Base-by-base conservation (phyloP, 495 filamentous ascomycete genomes). In the Xanthoparmelia taractica region DNA sequence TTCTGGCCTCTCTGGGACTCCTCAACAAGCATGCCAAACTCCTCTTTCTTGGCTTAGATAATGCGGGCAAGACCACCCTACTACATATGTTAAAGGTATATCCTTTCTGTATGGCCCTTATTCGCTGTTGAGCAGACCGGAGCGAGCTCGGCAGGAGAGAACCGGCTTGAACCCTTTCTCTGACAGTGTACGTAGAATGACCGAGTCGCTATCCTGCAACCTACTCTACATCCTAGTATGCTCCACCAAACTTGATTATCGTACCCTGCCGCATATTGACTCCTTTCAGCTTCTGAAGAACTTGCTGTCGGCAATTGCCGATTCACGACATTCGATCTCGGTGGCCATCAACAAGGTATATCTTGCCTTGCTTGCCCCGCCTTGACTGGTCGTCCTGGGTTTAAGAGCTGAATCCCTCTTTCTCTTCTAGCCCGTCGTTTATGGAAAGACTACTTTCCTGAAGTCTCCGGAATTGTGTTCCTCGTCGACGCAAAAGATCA, bases 381-480 rank as follows among this genome's bases (percentile, higher is more conserved):
- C 23, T 31, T 17, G 13, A 18, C 4, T 52, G 25, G 8, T 31
- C 1, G 2, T 23, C 7, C 27, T 17, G 48, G 48, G 4, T 1
- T 13, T 5, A 52, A 4, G 7, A 18, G 27, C 48, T 48, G 45
- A 48, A 12, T 10, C 2, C 23, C 27, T 34, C 43, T 43, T 37
- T 54, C 50, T 59, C 47, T 36, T 31, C 57, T 66, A 94, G 94
- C 93, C 60, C 92, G 95, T 57, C 91, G 95, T 69, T 84, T 97
- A 65, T 98, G 94, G 92, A 92, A 92, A 71, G 94, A 98, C 73
- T 95, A 95, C 76, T 96, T 97, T 87, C 95, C 94, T 73, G 94
- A 98, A 82, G 94, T 97, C 56, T 91, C 85, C 74, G 94, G 93
- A 59, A 95, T 96, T 69, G 94, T 98, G 61, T 98, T 97, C 83